Base-by-base conservation (phyloP, 1,284 basidiomycete genomes). In the Moesziomyces globuligerus region DNA sequence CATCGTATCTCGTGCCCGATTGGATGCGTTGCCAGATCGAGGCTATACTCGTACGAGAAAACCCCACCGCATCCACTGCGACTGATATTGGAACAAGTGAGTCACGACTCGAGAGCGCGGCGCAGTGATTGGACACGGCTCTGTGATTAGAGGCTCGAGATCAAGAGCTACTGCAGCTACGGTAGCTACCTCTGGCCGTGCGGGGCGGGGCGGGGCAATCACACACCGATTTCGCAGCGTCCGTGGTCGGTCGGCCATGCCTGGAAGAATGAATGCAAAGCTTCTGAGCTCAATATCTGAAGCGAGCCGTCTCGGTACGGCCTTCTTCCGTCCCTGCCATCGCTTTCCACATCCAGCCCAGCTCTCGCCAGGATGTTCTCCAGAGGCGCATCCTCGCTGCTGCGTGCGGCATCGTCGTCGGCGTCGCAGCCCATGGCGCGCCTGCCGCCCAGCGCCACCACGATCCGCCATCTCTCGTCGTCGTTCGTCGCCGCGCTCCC, bases 351-450 rank as follows among this genome's bases (percentile, higher is more conserved):
- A 52, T 37, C 28, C 43, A 11, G n/a, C n/a, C n/a, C 44, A 15
- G 10, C 18, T 18, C 7, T 10, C 20, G 9, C n/a, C 55, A 66
- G 48, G 39, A 66, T 66, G 62, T 59, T 66, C 48, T 59, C 62
- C n/a, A 54, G 62, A 66, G 51, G 51, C 48, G 62, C 56, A 24
- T 28, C 26, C 39, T 66, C 62, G 51, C 51, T 66, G 29, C 24
- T 66, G 51, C 55, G 62, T 42, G 56, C 47, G 41, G 48, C 62
- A 32, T 48, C 54, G 10, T 29, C 49, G 13, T 54, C 55, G 49
- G 49, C 48, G 11, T 52, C 60, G 26, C 26, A 56, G 54, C 47
- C 54, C 41, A 40, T 36, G 47, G 44, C 44, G 54, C 54, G 54
- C n/a, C 54, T 49, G 46, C 54, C 41, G 24, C 46, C 47, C 29